A percentile compares a stretch with the other conserved stretches of the same genome.
These are phyloP conservation scores for Backusella tuberculispora DNA, from an alignment of 192 early-diverging fungal species.

Conservation along the genomic window DNA sequence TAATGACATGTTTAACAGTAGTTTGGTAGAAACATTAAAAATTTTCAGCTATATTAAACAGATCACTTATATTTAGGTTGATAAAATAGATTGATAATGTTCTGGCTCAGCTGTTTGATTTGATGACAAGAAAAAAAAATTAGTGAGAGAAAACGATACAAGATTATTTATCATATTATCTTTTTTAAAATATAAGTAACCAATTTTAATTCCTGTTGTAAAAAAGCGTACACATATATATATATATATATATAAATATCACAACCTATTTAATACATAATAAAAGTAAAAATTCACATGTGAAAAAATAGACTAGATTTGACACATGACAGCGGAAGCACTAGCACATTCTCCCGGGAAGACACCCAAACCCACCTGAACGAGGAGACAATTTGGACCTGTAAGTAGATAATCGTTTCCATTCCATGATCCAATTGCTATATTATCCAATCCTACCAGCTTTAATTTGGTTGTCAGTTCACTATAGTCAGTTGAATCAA, in stretches of 20 bases:
- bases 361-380: constrained; percentile 10
- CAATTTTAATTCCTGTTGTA: too few species aligned
- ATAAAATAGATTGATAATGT: too few species aligned
- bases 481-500: neutral
- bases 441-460: neutral
- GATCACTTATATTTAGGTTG: too few species aligned
- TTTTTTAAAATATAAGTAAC: too few species aligned
- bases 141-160: too few species aligned
- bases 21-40: too few species aligned
- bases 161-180: too few species aligned
- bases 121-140: too few species aligned
- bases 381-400: constrained; percentile 8
- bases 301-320: neutral
- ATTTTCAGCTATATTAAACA: too few species aligned
- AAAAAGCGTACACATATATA: neutral
- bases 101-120: too few species aligned
- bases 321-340: constrained; percentile 1
- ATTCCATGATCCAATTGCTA: constrained; percentile 26
- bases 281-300: neutral
- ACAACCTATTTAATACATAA: constrained; percentile 1
- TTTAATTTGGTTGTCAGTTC: neutral
- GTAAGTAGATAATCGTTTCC: constrained; percentile 1
- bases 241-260: too few species aligned
- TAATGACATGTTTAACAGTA: too few species aligned
- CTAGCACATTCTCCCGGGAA: neutral